Percentiles rank a stretch among this genome's conserved stretches.
phyloP scores from a whole-genome alignment of 805 yeast species.

The Yarrowia keelungensis region DNA sequence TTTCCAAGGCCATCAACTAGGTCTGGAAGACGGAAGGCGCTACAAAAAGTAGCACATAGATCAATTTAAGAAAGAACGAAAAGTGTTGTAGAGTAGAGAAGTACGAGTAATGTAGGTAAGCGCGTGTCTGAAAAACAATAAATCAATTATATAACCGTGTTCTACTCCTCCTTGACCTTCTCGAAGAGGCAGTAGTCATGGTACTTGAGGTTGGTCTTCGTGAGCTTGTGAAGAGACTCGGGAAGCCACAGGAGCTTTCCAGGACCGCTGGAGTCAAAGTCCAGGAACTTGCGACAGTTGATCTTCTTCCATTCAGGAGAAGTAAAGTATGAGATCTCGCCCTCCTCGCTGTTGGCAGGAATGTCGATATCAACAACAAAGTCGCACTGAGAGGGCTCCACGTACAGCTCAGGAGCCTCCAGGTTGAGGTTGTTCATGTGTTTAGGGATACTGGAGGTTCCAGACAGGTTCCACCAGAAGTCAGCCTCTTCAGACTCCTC shows the following conservation, averaged over 20 bases:
- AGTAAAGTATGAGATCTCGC: constrained; percentile 52
- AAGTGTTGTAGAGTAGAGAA: too few relatives aligned
- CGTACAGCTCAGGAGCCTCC: constrained; percentile 66
- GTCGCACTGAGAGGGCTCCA: constrained; percentile 62
- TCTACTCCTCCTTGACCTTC: constrained; percentile 14
- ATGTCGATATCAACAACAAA: constrained; percentile 70
- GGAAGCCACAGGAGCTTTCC: constrained; percentile 47
- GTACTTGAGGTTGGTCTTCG: constrained; percentile 43
- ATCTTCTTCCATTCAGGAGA: constrained; percentile 43
- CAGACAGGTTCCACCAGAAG: constrained; percentile 46
- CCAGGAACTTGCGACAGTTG: constrained; percentile 45
- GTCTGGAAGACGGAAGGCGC: constrained; percentile 35
- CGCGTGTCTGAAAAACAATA: too few relatives aligned
- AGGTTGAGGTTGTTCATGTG: constrained; percentile 79
- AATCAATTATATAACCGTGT: background rate
- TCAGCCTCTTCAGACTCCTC: constrained; percentile 54
- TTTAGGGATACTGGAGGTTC: constrained; percentile 56
- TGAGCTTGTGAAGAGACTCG: constrained; percentile 38
- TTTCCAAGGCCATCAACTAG: constrained; percentile 52
- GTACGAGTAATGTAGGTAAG: too few relatives aligned
- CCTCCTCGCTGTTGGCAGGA: constrained; percentile 55
- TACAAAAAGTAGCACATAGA: constrained; percentile 27
- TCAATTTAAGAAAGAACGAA: too few relatives aligned
- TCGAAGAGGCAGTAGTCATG: constrained; percentile 47
- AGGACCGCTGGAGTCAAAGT: constrained; percentile 45